These are phyloP conservation scores for Hansenula anomala DNA, from an alignment of 1,139 yeast genomes.

Conservation along the genomic window DNA sequence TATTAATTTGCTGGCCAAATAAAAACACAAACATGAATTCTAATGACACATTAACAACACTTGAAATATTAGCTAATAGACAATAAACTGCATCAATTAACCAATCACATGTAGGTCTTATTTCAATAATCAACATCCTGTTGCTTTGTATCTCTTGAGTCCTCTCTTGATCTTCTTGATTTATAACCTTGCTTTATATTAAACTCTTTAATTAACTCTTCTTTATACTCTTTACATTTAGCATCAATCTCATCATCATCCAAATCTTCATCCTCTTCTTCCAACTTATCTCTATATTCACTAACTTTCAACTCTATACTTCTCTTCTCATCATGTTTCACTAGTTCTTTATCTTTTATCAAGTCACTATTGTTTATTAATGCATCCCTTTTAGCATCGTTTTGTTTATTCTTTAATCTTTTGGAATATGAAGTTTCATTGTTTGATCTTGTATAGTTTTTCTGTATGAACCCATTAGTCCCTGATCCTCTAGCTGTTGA, in stretches of 20 bases:
- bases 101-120: no score
- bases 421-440: constrained; percentile 14
- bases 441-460: constrained; percentile 16
- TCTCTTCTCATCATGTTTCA: constrained; percentile 16
- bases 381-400: constrained; percentile 8
- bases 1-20: constrained; percentile 2
- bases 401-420: constrained; percentile 15
- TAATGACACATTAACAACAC: background rate
- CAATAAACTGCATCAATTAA: constrained; percentile 5
- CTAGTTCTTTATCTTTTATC: constrained; percentile 13
- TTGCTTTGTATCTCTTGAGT: constrained; percentile 1
- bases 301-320: constrained; percentile 18
- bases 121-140: background rate
- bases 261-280: constrained; percentile 16
- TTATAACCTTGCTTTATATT: constrained; percentile 9
- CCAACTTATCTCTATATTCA: constrained; percentile 20
- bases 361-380: constrained; percentile 2
- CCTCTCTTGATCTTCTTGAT: constrained; percentile 9
- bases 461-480: constrained; percentile 23
- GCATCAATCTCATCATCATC: constrained; percentile 18
- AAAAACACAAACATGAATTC: no score
- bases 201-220: constrained; percentile 5
- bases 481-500: constrained; percentile 23
- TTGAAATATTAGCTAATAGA: background rate
- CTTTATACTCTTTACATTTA: constrained; percentile 14